Percentiles rank a stretch among this genome's conserved stretches.
Evolutionary conservation across 228 moss, liverwort and hornwort species (phyloP).

Genomic region (Sphagnum magellanicum): DNA sequence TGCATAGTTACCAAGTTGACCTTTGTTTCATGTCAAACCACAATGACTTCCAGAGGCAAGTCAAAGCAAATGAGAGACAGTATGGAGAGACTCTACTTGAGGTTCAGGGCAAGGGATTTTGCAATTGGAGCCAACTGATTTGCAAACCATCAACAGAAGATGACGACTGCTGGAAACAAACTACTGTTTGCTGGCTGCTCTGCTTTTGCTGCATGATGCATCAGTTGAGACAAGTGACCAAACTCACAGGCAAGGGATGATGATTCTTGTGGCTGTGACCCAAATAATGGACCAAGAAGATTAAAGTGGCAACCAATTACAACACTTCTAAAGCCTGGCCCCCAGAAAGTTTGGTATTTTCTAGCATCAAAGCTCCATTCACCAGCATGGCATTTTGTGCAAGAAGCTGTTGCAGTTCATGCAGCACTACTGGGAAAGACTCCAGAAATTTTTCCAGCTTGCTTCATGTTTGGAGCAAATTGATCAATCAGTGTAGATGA

Average conservation of each 20-base stretch:
- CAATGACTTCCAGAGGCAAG: too few relatives aligned
- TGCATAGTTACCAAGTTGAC: too few relatives aligned
- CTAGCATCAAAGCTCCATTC: constrained; percentile 21
- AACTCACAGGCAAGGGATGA: constrained; percentile 3
- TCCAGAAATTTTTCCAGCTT: constrained; percentile 39
- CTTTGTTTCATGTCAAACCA: too few relatives aligned
- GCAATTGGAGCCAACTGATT: constrained; percentile 31
- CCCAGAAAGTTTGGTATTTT: constrained; percentile 24
- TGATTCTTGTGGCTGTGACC: constrained; percentile 16
- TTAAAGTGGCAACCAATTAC: constrained; percentile 40
- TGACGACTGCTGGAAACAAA: constrained; percentile 43
- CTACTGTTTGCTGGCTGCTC: constrained; percentile 41
- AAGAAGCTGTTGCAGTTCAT: constrained; percentile 36
- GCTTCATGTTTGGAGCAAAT: constrained; percentile 11
- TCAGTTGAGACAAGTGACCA: constrained; percentile 14
- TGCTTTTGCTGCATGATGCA: constrained; percentile 32
- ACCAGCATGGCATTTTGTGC: constrained; percentile 34
- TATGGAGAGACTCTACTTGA: too few relatives aligned
- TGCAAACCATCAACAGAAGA: constrained; percentile 44
- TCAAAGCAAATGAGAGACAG: too few relatives aligned
- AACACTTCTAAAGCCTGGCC: constrained; percentile 39
- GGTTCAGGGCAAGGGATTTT: too few relatives aligned
- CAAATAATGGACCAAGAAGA: constrained; percentile 36
- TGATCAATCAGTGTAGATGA: too few relatives aligned
- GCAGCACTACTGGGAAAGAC: constrained; percentile 19